phyloP scores from a whole-genome alignment of 2,329 filamentous ascomycete species.

The Emmonsiellopsis sp. region DNA sequence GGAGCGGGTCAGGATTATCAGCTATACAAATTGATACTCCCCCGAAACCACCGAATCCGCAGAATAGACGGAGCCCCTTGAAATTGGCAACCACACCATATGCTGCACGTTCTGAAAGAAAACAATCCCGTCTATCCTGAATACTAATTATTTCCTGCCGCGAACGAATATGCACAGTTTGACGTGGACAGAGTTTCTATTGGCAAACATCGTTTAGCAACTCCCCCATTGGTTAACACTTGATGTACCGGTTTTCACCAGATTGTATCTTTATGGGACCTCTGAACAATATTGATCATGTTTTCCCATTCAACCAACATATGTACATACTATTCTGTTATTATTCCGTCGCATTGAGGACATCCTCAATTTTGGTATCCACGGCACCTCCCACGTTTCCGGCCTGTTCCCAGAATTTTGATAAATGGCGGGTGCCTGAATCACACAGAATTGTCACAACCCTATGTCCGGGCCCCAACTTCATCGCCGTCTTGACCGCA shows the following conservation, averaged over 20 bases:
- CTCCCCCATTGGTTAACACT: too few species aligned
- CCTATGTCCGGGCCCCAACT: slow-evolving; percentile 38
- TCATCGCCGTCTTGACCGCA: slow-evolving; percentile 36
- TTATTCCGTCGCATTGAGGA: slow-evolving; percentile 29
- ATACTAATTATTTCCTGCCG: too few species aligned
- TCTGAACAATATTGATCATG: background rate
- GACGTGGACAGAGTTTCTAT: too few species aligned
- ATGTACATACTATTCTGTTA: background rate
- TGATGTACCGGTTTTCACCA: background rate
- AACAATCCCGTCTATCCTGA: background rate
- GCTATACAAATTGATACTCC: slow-evolving; percentile 12
- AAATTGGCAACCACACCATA: background rate
- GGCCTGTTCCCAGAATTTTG: slow-evolving; percentile 42
- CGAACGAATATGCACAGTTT: too few species aligned
- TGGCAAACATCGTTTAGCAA: too few species aligned
- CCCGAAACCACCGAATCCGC: slow-evolving; percentile 1
- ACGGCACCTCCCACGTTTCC: slow-evolving; percentile 37
- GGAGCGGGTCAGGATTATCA: slow-evolving; percentile 10
- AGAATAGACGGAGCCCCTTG: background rate
- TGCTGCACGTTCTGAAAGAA: background rate
- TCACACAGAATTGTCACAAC: slow-evolving; percentile 42
- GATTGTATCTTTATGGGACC: background rate
- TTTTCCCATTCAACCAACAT: background rate
- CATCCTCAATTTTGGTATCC: slow-evolving; percentile 37
- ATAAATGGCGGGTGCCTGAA: slow-evolving; percentile 42